Evolutionary conservation across 1,284 basidiomycete genomes (phyloP), one percentile per base, ranked within the genome.

Genomic region (Testicularia cyperi): DNA sequence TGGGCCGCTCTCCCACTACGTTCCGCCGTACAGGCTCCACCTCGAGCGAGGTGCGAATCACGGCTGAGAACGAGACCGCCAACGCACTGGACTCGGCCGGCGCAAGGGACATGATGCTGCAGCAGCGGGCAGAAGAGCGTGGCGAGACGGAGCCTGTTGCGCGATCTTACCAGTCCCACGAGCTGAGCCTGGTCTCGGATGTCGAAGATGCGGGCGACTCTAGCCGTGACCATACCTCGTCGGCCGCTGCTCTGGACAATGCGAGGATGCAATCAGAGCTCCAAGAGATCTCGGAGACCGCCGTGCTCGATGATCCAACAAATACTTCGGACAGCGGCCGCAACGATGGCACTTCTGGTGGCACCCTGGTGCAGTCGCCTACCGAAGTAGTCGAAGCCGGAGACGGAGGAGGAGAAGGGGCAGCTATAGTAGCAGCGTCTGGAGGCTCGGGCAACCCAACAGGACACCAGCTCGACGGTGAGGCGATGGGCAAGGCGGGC

Each of bases 81-180:
- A 64, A 53, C 29, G 27, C 23, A 6, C 22, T 38, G n/a, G 67
- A 69, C 36, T 54, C 52, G 35, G 68, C 65, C 1, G 68, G 68
- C 7, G 68, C 68, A 2, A 36, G 52, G 9, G 68, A 70, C 31
- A 63, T 70, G 61, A 56, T 68, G 45, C 33, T 55, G 12, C 62
- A 70, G 33, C 68, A 70, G 24, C 46, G 51, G 13, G 48, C 45
- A 1, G 62, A 68, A 23, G 65, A 60, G 38, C 43, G 49, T 16
- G 60, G 49, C 30, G 55, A 61, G 34, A n/a, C 38, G 9, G 47
- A 62, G 28, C 44, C 38, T 12, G 54, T 55, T 35, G 44, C 58
- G 19, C 52, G 46, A 18, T 62, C 58, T 20, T 62, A 62, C 31
- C 45, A 42, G 14, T 54, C 51, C 24, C 49, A 54, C 43, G 57